A percentile compares a stretch with the other conserved stretches of the same genome.
Conservation (phyloP, 805 yeast genomes). For the Zygoascus ofunaensis region DNA sequence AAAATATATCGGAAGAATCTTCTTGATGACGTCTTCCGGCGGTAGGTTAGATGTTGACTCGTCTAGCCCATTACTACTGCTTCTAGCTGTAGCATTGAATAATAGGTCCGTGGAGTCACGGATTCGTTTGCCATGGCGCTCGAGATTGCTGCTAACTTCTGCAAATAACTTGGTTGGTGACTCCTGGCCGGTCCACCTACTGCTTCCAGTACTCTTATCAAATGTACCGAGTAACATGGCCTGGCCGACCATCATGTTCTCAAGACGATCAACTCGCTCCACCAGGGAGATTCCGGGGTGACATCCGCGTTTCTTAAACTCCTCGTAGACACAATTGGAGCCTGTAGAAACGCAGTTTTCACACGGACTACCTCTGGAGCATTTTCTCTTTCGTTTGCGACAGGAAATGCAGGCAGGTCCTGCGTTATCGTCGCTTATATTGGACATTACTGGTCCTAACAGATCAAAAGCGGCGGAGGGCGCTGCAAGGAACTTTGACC, state of each 20-base stretch:
- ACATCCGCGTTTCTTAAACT: constrained; percentile 7
- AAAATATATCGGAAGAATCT: constrained; percentile 11
- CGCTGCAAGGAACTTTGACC: no score
- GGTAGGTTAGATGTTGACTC: constrained; percentile 2
- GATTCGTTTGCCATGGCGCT: background rate
- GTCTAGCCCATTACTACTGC: background rate
- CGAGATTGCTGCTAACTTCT: background rate
- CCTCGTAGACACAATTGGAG: constrained; percentile 9
- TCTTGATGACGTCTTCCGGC: background rate
- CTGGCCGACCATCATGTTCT: constrained; percentile 11
- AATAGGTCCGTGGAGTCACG: background rate
- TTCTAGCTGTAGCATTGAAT: background rate
- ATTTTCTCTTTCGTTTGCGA: constrained; percentile 11
- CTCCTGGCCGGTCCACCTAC: no score
- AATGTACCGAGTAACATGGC: constrained; percentile 3
- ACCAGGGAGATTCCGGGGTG: constrained; percentile 4
- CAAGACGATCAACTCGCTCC: constrained; percentile 9
- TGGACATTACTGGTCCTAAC: no score
- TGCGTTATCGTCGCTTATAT: background rate
- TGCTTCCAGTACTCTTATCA: background rate
- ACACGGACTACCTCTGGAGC: constrained; percentile 13
- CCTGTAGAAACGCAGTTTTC: constrained; percentile 6
- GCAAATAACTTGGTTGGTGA: no score
- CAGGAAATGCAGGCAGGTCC: constrained; percentile 12
- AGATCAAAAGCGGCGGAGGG: no score